phyloP scores from a whole-genome alignment of 2,329 filamentous ascomycete species.

The Diplodia scrobiculata region DNA sequence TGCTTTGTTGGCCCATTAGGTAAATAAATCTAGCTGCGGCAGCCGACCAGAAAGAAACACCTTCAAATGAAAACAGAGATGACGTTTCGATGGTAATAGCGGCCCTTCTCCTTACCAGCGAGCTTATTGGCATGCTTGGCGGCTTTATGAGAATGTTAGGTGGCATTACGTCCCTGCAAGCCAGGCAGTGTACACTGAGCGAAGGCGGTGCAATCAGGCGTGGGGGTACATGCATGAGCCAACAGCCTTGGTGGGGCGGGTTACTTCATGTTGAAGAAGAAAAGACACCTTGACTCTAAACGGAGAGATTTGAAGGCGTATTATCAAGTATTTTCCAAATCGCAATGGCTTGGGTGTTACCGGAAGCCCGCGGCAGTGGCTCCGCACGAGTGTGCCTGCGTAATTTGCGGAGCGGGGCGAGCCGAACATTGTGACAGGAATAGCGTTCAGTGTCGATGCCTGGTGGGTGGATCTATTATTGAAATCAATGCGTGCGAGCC shows the following conservation, averaged over 20 bases:
- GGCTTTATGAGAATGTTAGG: background rate
- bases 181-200: background rate
- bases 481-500: background rate
- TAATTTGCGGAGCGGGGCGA: background rate
- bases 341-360: background rate
- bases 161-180: background rate
- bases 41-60: background rate
- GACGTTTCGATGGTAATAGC: no score
- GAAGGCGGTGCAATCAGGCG: background rate
- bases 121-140: no score
- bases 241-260: background rate
- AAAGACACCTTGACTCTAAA: background rate
- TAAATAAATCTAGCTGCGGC: background rate
- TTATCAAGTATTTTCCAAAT: background rate
- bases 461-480: background rate
- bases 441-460: background rate
- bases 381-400: background rate
- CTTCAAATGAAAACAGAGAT: no score
- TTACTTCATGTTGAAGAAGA: background rate
- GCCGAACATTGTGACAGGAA: background rate
- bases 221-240: background rate
- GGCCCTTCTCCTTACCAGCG: no score
- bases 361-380: background rate
- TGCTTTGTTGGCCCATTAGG: background rate
- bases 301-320: background rate